Percentiles rank a stretch among this genome's conserved stretches.
Evolutionary conservation across 1,284 basidiomycete species (phyloP).

Genomic region (Vanrija sp.): DNA sequence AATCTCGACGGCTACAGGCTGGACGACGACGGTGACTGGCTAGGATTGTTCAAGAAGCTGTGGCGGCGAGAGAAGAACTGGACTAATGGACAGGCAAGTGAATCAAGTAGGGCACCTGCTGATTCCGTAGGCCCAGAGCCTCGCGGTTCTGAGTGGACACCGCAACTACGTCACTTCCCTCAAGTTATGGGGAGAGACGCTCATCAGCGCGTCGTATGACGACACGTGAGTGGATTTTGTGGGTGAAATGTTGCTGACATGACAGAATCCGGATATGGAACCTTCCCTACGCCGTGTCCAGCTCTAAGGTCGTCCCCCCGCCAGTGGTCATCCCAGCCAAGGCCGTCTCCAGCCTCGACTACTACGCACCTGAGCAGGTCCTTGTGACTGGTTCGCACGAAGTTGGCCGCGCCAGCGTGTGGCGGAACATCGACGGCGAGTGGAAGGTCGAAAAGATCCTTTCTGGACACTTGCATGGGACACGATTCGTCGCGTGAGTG

Average conservation of each 20-base stretch:
- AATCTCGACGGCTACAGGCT: conserved; percentile 14
- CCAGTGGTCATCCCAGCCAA: conserved; percentile 55
- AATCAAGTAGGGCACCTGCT: not conserved
- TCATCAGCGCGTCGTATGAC: conserved; percentile 85
- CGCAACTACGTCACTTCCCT: conserved; percentile 84
- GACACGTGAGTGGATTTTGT: conserved; percentile 52
- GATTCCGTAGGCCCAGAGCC: conserved; percentile 60
- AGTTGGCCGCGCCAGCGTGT: conserved; percentile 75
- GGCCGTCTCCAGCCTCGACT: conserved; percentile 85
- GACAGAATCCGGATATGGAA: conserved; percentile 80
- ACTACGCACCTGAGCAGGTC: conserved; percentile 75
- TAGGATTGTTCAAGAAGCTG: conserved; percentile 74
- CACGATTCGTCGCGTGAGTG: conserved; percentile 38
- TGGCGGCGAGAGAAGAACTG: conserved; percentile 86
- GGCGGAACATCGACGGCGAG: conserved; percentile 62
- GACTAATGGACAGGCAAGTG: conserved; percentile 36
- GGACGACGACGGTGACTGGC: conserved; percentile 67
- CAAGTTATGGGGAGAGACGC: conserved; percentile 60
- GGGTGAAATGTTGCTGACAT: not conserved
- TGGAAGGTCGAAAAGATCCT: conserved; percentile 76
- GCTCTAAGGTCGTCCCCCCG: conserved; percentile 8
- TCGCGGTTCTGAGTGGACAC: conserved; percentile 75
- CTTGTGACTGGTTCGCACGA: conserved; percentile 90
- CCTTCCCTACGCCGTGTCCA: conserved; percentile 60
- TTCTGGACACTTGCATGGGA: conserved; percentile 57